Percentiles rank a stretch among this genome's conserved stretches.
phyloP scores from a whole-genome alignment of 2,329 filamentous ascomycete species.

The Mariannaea elegans region DNA sequence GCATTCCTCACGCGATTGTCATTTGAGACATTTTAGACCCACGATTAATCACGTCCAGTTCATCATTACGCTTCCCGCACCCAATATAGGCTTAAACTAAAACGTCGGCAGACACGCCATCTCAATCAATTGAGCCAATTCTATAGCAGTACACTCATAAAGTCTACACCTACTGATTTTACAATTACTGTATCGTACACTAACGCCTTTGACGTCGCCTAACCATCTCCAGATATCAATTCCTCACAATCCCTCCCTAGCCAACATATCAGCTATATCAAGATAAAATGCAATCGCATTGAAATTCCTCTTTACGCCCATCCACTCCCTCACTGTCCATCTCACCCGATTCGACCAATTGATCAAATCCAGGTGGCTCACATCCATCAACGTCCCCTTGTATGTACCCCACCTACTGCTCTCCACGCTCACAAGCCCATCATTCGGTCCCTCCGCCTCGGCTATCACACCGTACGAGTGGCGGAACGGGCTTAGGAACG shows the following conservation, averaged over 20 bases:
- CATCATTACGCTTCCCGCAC: background rate
- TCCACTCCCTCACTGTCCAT: constrained; percentile 61
- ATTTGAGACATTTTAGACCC: background rate
- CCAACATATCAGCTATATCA: constrained; percentile 74
- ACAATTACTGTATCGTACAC: background rate
- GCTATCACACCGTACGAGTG: constrained; percentile 60
- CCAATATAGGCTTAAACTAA: background rate
- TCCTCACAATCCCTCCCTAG: constrained; percentile 65
- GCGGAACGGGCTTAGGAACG: constrained; percentile 71
- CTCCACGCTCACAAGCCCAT: constrained; percentile 72
- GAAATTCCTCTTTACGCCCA: constrained; percentile 66
- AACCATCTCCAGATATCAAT: background rate
- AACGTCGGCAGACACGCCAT: background rate
- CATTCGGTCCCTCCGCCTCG: constrained; percentile 66
- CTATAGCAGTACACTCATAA: background rate
- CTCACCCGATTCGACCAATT: constrained; percentile 72
- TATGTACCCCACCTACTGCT: constrained; percentile 71
- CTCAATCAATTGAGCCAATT: constrained; percentile 1
- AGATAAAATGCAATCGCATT: constrained; percentile 75
- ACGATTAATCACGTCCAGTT: too few relatives aligned
- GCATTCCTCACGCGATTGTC: background rate
- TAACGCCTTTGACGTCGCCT: background rate
- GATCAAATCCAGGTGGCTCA: constrained; percentile 72
- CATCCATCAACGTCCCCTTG: constrained; percentile 68
- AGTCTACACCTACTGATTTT: background rate